A percentile compares a stretch with the other conserved stretches of the same genome.
These are phyloP conservation scores for Aspergillus funiculosus DNA, from an alignment of 495 filamentous ascomycete genomes.

Conservation along the genomic window DNA sequence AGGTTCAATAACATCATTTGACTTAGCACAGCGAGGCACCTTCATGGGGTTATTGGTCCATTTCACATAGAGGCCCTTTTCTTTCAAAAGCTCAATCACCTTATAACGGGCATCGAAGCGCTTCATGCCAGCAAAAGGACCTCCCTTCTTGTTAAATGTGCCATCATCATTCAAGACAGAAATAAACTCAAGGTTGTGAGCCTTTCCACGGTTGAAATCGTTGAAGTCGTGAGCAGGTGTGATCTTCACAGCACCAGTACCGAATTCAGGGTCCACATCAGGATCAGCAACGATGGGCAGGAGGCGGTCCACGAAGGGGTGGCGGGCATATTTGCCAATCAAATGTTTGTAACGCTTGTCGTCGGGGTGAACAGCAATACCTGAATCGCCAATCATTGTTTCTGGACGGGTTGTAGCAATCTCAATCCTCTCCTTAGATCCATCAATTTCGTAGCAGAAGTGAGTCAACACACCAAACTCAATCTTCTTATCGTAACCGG, in stretches of 20 bases:
- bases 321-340: slow-evolving; percentile 62
- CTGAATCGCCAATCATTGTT: slow-evolving; percentile 77
- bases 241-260: slow-evolving; percentile 75
- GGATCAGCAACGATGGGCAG: slow-evolving; percentile 65
- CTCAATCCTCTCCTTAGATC: slow-evolving; percentile 58
- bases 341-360: slow-evolving; percentile 61
- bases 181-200: slow-evolving; percentile 54
- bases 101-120: slow-evolving; percentile 71
- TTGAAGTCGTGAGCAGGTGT: slow-evolving; percentile 76
- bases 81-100: slow-evolving; percentile 63
- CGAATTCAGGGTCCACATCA: slow-evolving; percentile 68
- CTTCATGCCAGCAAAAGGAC: slow-evolving; percentile 60
- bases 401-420: slow-evolving; percentile 75
- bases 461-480: slow-evolving; percentile 67
- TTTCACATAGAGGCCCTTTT: slow-evolving; percentile 66
- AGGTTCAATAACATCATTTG: slow-evolving; percentile 78
- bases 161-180: slow-evolving; percentile 54
- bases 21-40: slow-evolving; percentile 66
- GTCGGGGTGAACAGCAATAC: slow-evolving; percentile 70
- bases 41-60: slow-evolving; percentile 76
- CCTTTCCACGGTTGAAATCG: slow-evolving; percentile 66
- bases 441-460: slow-evolving; percentile 67
- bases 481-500: slow-evolving; percentile 60
- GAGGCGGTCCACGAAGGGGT: slow-evolving; percentile 64
- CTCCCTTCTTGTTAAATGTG: slow-evolving; percentile 57